Evolutionary conservation across 1,284 basidiomycete species (phyloP), one percentile per base, ranked within the genome.

Genomic region (Pyrrhoderma noxium): DNA sequence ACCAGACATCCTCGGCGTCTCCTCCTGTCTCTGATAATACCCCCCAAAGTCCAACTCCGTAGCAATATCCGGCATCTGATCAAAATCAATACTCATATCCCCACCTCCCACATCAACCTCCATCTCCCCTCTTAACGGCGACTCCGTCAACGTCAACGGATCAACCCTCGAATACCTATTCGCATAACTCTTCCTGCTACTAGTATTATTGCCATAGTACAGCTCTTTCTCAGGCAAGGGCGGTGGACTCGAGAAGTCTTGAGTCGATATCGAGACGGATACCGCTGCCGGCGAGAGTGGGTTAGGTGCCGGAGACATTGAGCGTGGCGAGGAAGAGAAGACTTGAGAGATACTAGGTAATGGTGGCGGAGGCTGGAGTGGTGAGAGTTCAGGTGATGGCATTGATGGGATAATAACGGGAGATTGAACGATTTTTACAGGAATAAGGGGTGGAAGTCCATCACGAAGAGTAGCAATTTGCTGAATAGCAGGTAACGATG

Each of bases 181-280:
- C n/a, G 27, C 11, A 31, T 31, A 31, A 31, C 27, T 31, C 11
- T 31, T 31, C 11, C 27, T 5, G n/a, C n/a, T n/a, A 11, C 35
- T 37, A 16, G 35, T 16, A 37, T 37, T 9, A 37, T 16, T 37
- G 35, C 35, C 35, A 5, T 5, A 31, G 11, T 31, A 43, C 46
- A 50, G 36, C 31, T 41, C 47, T 8, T 54, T 54, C 11, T 38
- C 42, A 21, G 52, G 52, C 14, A 45, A 31, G 5, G 43, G 52
- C 8, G 52, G 48, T 1, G 52, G 52, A 45, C 52, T 53, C 19
- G 48, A 46, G 34, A 52, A 43, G 45, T 46, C 45, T 9, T 47
- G 44, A 18, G 52, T 49, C 23, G 52, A 54, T 8, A 54, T 36
- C 11, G 52, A 49, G 3, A 54, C 37, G 14, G 52, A 54, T 9